Evolutionary conservation across 176 grass and related monocot species (phyloP), one percentile per base, ranked within the genome.

Genomic region (Ampelocalamus luodianensis): DNA sequence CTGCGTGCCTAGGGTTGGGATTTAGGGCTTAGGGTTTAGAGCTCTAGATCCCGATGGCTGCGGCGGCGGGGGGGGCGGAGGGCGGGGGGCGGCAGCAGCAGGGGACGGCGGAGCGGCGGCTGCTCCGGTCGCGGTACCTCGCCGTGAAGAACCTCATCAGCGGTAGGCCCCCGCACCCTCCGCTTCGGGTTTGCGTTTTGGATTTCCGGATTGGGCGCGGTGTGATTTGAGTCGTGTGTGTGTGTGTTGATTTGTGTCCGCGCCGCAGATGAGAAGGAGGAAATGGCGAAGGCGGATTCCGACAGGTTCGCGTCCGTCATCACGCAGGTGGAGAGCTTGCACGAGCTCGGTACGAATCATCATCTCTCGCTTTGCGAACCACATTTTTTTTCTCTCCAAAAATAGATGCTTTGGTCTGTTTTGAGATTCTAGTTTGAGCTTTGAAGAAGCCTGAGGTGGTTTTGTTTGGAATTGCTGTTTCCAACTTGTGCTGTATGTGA

Each of bases 191-290:
- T 68, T n/a, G 42, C 16, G 10, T 17, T 50, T 37, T 38, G 13
- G 9, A 15, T 72, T 73, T 59, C 27, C 18, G 53, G 26, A 3
- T 5, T 65, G 45, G 61, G 38, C 23, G 69, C 14, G 46, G 22
- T 34, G 62, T 18, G 59, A 17, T 80, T 49, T 85, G 61, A 75
- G 48, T 4, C 14, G 29, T 23, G 11, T 77, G 32, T 34, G 32
- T 34, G 32, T 11, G 13, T 39, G 3, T 36, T 46, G 45, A 34
- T 34, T 34, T 39, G 79, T n/a, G 34, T 58, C 34, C 6, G 24
- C 24, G 84, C 88, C 24, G 84, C 88, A 97, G 95, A 97, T 90
- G 90, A 90, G 84, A 91, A 82, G 81, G 92, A 93, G 9, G 95
- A 93, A 80, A 93, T 97, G 62, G 73, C 69, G 6, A 93, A 61